Base-by-base conservation (phyloP, 192 early-diverging fungal genomes). In the Umbelopsis ramanniana region DNA sequence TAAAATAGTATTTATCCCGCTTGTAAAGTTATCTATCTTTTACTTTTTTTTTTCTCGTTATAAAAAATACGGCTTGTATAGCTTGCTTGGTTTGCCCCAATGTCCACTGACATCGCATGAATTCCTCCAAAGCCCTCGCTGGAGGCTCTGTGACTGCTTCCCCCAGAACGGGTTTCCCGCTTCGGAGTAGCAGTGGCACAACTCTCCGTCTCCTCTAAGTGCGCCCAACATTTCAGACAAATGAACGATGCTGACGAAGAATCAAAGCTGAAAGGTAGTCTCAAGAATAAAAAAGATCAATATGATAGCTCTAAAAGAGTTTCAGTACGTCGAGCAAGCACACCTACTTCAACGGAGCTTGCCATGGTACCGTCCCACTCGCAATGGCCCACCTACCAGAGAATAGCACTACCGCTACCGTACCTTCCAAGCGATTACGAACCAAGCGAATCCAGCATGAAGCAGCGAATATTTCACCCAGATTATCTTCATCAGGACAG, bases 341-440 rank as follows among this genome's bases (percentile, higher is more conserved):
- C 57, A 37, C 57, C 57, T n/a, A 14, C 57, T 63, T 29, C 57
- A 4, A 63, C 23, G 12, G 57, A 63, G 26, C 57, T 63, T 19
- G 57, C 57, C 10, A 38, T 63, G 14, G 57, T 63, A 63, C 57
- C 57, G 1, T 63, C 57, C 14, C 57, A 26, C 57, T 63, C 57
- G 0, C 57, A 63, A 35, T 63, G 57, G 57, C 17, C 57, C 37
- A 63, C 57, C 23, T 63, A 63, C 17, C 26, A 63, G 17, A 63
- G 68, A 53, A 67, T 79, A n/a, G 72, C 77, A 17, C 33, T 71
- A 33, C 72, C 73, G 15, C 57, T 79, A 17, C 77, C 77, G 21
- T 74, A 79, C 37, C 46, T 72, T 15, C 77, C 77, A 0, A 63
- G 52, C 11, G 77, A 79, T 37, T 79, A 79, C 37, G 4, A 52